Base-by-base conservation (phyloP, 2,329 filamentous ascomycete species). In the Pseudogymnoascus sp. region DNA sequence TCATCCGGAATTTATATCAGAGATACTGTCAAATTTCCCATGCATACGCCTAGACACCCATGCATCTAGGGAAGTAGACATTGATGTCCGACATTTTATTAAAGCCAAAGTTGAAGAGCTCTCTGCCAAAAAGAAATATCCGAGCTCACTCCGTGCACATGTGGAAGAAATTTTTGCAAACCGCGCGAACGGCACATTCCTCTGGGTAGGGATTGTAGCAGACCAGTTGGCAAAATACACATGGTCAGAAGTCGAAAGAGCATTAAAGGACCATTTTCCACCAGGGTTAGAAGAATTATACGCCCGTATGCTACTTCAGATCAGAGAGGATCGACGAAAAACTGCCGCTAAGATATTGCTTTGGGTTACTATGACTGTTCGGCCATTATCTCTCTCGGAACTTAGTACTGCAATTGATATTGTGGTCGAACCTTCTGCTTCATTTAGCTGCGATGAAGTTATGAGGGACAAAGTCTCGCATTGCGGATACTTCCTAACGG, bases 131-230 rank as follows among this genome's bases (percentile, higher is more conserved):
- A 56, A 61, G 43, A 31, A 31, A 31, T 72, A 62, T 68, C 64
- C 33, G 10, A 37, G 63, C 8, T 37, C 24, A 61, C 62, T 60
- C 62, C 67, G 59, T 59, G 41, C n/a, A 16, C n/a, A 38, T n/a
- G 37, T 38, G 46, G 68, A 53, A 62, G 67, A 63, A 31, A 46
- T 53, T 16, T 66, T 75, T 14, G 60, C 65, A 0, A 35, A 66
- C 43, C 64, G 70, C 8, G 67, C 73, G 10, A 60, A 72, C 60
- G 72, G 71, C 3, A 75, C 71, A 50, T 75, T 75, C 56, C 67
- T 75, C 6, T 76, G 71, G 73, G 69, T 72, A 19, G 64, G 62
- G 43, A 50, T 69, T 50, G 67, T 64, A 33, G 63, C 63, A 2
- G 53, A 65, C 22, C 61, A 38, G 19, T 46, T 69, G n/a, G 59